These are phyloP conservation scores for Pythium guiyangense DNA, from an alignment of 352 stramenopile species.

Conservation along the genomic window DNA sequence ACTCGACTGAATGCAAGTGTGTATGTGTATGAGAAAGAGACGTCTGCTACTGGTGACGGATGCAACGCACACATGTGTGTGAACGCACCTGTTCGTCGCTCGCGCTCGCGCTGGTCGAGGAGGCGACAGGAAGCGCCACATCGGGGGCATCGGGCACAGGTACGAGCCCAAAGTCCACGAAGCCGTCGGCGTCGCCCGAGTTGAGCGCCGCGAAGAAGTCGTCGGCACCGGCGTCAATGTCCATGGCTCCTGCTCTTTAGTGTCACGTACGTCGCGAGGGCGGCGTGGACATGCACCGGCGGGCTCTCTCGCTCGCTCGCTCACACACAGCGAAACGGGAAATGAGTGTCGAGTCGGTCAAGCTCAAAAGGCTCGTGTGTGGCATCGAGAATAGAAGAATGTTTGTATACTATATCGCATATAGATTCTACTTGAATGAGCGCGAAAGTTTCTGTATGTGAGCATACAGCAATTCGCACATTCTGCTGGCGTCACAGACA, in stretches of 20 bases:
- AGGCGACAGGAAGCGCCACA: background rate
- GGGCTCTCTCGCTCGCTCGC: too few species aligned
- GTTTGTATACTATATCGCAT: too few species aligned
- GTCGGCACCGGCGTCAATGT: conserved; percentile 69
- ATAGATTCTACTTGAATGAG: too few species aligned
- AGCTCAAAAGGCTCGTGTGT: too few species aligned
- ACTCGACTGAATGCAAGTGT: conserved; percentile 4
- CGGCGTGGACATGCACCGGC: background rate
- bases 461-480: too few species aligned
- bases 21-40: background rate
- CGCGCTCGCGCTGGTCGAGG: background rate
- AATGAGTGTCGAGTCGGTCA: too few species aligned
- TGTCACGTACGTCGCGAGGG: background rate
- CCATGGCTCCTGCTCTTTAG: conserved; percentile 29
- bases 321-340: too few species aligned
- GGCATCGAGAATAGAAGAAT: too few species aligned
- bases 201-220: conserved; percentile 82
- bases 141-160: conserved; percentile 19
- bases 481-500: too few species aligned
- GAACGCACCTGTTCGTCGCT: conserved; percentile 16
- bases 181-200: conserved; percentile 52
- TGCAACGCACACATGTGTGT: too few species aligned
- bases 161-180: conserved; percentile 41
- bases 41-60: background rate
- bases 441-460: too few species aligned